phyloP scores from a whole-genome alignment of 352 stramenopile species.

The Elongisporangium undulatum region DNA sequence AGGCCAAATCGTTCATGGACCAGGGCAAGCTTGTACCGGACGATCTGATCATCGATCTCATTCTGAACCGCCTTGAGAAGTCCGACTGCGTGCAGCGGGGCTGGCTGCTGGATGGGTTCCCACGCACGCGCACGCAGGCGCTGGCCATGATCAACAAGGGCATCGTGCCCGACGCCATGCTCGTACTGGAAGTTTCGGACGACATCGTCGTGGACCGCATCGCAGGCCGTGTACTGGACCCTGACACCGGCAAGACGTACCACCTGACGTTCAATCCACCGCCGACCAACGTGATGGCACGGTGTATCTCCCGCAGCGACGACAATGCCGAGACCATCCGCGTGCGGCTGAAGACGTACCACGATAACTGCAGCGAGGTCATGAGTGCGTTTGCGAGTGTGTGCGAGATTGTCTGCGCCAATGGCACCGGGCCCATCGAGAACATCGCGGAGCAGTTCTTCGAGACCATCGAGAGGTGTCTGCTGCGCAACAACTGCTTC shows the following conservation, averaged over 20 bases:
- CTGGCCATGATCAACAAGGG: slow-evolving; percentile 43
- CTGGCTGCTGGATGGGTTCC: slow-evolving; percentile 95
- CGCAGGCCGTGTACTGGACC: slow-evolving; percentile 88
- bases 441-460: slow-evolving; percentile 51
- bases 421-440: slow-evolving; percentile 50
- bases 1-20: slow-evolving; percentile 93
- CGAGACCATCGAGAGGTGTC: slow-evolving; percentile 34
- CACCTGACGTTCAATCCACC: slow-evolving; percentile 87
- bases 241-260: slow-evolving; percentile 91
- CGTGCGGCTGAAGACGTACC: slow-evolving; percentile 82
- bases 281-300: slow-evolving; percentile 46
- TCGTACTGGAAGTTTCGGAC: slow-evolving; percentile 94
- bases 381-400: slow-evolving; percentile 25
- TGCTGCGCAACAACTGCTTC: slow-evolving; percentile 61
- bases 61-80: slow-evolving; percentile 80
- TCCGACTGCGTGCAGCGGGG: slow-evolving; percentile 68
- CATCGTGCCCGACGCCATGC: slow-evolving; percentile 89
- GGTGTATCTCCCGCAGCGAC: slow-evolving; percentile 67
- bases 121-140: slow-evolving; percentile 86
- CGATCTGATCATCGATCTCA: slow-evolving; percentile 92
- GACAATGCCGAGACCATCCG: slow-evolving; percentile 90
- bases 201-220: slow-evolving; percentile 94
- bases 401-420: slow-evolving; percentile 38
- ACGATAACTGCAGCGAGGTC: slow-evolving; percentile 59
- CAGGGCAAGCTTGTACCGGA: slow-evolving; percentile 91